Percentiles rank a stretch among this genome's conserved stretches.
These are phyloP conservation scores for Knoxdaviesia capensis DNA, from an alignment of 2,329 filamentous ascomycete species.

Conservation along the genomic window DNA sequence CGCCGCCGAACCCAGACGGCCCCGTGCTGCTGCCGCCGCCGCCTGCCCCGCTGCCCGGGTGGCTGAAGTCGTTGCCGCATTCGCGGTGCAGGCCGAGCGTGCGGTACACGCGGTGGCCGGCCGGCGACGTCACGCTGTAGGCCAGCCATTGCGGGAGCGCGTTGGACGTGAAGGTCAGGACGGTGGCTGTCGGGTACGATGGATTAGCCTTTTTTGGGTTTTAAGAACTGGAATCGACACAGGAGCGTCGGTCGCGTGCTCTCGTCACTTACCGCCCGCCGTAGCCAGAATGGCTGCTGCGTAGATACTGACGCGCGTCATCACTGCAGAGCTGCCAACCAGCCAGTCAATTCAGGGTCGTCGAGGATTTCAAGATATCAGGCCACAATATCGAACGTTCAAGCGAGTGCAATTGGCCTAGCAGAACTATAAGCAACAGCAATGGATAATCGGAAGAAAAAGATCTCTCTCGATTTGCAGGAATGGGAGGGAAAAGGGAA, in stretches of 20 bases:
- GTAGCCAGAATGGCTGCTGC: slow-evolving; percentile 20
- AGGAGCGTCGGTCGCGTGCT: no score
- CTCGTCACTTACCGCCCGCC: slow-evolving; percentile 18
- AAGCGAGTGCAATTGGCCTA: no score
- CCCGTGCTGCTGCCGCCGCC: slow-evolving; percentile 5
- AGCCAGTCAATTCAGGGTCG: no score
- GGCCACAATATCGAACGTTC: no score
- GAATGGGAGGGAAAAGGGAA: no score
- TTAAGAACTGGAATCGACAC: neutral
- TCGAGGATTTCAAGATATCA: no score
- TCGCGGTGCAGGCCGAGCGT: slow-evolving; percentile 62
- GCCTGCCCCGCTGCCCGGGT: slow-evolving; percentile 23
- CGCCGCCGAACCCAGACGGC: slow-evolving; percentile 10
- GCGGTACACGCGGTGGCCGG: slow-evolving; percentile 27
- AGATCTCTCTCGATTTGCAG: no score
- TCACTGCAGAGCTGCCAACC: slow-evolving; percentile 6
- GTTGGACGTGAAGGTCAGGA: slow-evolving; percentile 51
- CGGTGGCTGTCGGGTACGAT: slow-evolving; percentile 30
- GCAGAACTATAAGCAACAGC: no score
- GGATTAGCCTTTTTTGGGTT: slow-evolving; percentile 11
- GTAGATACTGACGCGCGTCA: slow-evolving; percentile 25
- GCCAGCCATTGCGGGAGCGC: slow-evolving; percentile 51
- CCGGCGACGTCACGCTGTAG: slow-evolving; percentile 32
- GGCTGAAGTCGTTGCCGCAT: slow-evolving; percentile 50
- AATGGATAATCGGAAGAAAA: no score